These are phyloP conservation scores for Fusarium chaquense DNA, from an alignment of 2,329 filamentous ascomycete species.

Conservation along the genomic window DNA sequence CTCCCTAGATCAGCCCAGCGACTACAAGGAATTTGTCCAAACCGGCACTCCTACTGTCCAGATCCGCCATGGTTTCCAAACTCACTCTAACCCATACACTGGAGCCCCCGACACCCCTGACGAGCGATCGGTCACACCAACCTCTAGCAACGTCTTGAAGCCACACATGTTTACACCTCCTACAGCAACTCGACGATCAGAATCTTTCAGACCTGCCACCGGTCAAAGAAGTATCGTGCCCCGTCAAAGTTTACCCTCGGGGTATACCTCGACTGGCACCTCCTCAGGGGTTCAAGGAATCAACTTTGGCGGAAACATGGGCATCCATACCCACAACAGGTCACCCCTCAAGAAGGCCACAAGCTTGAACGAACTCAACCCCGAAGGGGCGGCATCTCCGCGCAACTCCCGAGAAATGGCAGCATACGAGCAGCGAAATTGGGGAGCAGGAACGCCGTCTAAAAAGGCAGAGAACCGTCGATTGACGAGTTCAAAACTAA, in stretches of 20 bases:
- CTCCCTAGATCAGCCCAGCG: constrained; percentile 60
- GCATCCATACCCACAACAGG: constrained; percentile 81
- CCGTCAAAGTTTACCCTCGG: constrained; percentile 53
- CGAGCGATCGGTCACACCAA: constrained; percentile 54
- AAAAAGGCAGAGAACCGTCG: constrained; percentile 53
- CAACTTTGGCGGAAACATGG: constrained; percentile 77
- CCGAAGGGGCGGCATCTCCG: constrained; percentile 59
- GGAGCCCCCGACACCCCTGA: constrained; percentile 64
- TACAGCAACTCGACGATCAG: constrained; percentile 49
- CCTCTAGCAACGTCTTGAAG: constrained; percentile 54
- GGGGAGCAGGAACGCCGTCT: constrained; percentile 56
- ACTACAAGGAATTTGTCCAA: constrained; percentile 59
- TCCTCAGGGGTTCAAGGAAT: constrained; percentile 45
- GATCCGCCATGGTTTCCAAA: constrained; percentile 81
- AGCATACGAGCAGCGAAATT: constrained; percentile 64
- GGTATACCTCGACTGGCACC: constrained; percentile 49
- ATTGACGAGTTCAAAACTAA: constrained; percentile 40
- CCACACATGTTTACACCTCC: constrained; percentile 60
- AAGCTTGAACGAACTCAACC: constrained; percentile 70
- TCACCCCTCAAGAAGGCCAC: constrained; percentile 85
- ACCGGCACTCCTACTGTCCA: constrained; percentile 68
- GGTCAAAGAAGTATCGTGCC: constrained; percentile 48
- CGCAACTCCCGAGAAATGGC: constrained; percentile 73
- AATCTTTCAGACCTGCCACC: constrained; percentile 51
- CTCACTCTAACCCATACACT: constrained; percentile 84